Evolutionary conservation across 306 rosid genomes (phyloP), one percentile per base, ranked within the genome.

Genomic region (Lotus japonicus): DNA sequence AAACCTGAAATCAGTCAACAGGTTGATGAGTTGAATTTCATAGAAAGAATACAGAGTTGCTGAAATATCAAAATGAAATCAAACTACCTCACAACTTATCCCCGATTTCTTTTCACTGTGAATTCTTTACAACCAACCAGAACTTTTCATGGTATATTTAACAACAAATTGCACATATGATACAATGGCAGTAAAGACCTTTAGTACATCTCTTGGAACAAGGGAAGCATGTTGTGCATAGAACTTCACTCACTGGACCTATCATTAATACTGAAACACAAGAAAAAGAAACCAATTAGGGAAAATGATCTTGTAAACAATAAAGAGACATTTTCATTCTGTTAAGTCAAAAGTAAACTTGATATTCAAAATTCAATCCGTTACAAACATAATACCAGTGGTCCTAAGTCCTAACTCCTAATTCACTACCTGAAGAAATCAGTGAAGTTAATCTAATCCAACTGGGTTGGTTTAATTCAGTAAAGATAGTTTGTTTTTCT

Each of bases 191-290:
- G 35, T 61, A 39, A 42, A 54, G 44, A 66, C 39, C 41, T 68
- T 42, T 62, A 62, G 56, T 48, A 31, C 63, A 58, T 72, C 83
- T 72, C 36, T 66, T 23, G 2, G 31, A 60, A 64, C 45, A 66
- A 55, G 70, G 65, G 77, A 70, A 77, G 61, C 56, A 58, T 13
- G 73, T 60, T 19, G 26, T 12, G 66, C 66, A 68, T 56, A 65
- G 59, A 50, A 71, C 35, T 65, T 18, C 13, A 54, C 23, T 18
- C 13, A 54, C 23, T 58, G 70, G 23, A 76, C 74, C 77, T 64
- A 42, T 58, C 12, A 58, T 43, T 21, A 58, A 68, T 60, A 52
- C 88, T 80, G 87, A 70, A 80, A 76, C 58, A 46, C 70, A 53
- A 55, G 54, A 21, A 55, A 26, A 71, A 48, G 15, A 39, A 31